A percentile compares a stretch with the other conserved stretches of the same genome.
These are phyloP conservation scores for Solanum sitiens DNA, from an alignment of 257 asterid genomes.

Conservation along the genomic window DNA sequence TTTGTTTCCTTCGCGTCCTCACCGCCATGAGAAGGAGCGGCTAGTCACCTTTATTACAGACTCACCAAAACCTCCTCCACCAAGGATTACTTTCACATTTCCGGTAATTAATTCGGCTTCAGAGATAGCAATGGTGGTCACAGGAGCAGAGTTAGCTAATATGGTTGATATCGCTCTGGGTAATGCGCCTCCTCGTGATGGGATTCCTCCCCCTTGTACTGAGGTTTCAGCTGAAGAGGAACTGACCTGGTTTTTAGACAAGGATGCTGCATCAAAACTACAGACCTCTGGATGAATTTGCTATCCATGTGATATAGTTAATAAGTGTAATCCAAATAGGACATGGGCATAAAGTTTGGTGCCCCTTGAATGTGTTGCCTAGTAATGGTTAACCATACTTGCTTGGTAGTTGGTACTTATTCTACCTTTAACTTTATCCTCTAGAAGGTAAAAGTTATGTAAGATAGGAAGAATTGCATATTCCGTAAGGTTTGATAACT, in stretches of 20 bases:
- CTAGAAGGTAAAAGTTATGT: not conserved
- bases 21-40: conserved; percentile 42
- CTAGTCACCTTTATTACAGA: conserved; percentile 81
- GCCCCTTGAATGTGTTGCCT: not conserved
- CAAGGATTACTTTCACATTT: conserved; percentile 79
- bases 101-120: conserved; percentile 75
- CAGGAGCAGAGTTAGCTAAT: conserved; percentile 51
- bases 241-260: conserved; percentile 69
- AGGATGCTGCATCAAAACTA: conserved; percentile 65
- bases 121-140: conserved; percentile 80
- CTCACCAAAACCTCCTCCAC: conserved; percentile 83
- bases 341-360: not conserved
- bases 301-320: not conserved
- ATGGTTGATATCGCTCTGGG: conserved; percentile 34
- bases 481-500: not conserved
- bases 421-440: not conserved
- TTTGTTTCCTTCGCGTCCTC: conserved; percentile 58
- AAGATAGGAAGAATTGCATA: not conserved
- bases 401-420: not conserved
- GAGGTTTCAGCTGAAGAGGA: conserved; percentile 51
- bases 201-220: conserved; percentile 35
- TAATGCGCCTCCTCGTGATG: not conserved
- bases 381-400: not conserved
- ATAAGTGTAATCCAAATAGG: not conserved
- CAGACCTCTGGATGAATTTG: not conserved